Conservation (phyloP, 2,329 filamentous ascomycete species). For the Akanthomyces uredinophilus region DNA sequence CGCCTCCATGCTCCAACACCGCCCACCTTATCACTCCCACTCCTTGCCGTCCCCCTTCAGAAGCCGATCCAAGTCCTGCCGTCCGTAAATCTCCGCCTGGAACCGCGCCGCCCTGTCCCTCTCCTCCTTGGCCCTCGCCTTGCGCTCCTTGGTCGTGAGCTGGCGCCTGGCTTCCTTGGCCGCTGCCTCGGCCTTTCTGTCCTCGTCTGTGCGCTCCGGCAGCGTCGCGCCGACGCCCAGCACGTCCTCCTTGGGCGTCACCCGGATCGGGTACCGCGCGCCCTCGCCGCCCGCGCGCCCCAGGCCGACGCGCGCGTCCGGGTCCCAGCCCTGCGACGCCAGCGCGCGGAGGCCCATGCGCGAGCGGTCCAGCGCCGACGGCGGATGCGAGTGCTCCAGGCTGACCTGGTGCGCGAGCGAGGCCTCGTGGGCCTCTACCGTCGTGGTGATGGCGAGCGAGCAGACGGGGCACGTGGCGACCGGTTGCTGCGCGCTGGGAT, state of each 20-base stretch:
- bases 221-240: constrained; percentile 62
- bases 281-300: constrained; percentile 58
- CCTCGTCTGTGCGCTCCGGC: constrained; percentile 35
- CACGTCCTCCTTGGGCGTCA: constrained; percentile 65
- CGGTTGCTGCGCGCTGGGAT: not conserved
- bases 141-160: constrained; percentile 66
- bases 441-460: constrained; percentile 29
- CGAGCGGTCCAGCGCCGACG: constrained; percentile 64
- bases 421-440: constrained; percentile 45
- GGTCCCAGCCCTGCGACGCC: constrained; percentile 66
- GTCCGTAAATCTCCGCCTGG: constrained; percentile 66
- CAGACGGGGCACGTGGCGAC: constrained; percentile 31
- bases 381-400: constrained; percentile 63
- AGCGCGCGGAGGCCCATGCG: constrained; percentile 66
- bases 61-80: constrained; percentile 72
- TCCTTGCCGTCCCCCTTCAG: constrained; percentile 42
- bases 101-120: constrained; percentile 59
- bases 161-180: constrained; percentile 41
- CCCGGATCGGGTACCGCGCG: constrained; percentile 69
- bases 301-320: constrained; percentile 65
- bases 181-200: constrained; percentile 37
- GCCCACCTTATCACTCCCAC: constrained; percentile 14
- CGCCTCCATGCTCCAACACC: not conserved
- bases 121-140: constrained; percentile 56
- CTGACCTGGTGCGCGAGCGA: constrained; percentile 68